Conservation (phyloP, 495 filamentous ascomycete genomes). For the Cercophora samala region DNA sequence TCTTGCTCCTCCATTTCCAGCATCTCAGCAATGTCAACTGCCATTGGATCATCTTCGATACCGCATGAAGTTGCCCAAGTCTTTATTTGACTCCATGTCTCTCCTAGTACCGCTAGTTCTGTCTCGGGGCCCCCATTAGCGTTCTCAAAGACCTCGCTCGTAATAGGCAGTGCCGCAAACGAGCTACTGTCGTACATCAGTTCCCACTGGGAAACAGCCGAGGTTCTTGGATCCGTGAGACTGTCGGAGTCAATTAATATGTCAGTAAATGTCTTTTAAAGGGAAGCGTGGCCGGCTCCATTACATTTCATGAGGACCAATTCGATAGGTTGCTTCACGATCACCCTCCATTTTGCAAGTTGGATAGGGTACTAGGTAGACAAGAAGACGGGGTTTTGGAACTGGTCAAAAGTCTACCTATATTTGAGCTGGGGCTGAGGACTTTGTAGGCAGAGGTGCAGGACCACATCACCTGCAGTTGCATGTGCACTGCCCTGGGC, state of each 20-base stretch:
- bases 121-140: background rate
- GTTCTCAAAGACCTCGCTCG: background rate
- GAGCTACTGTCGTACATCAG: background rate
- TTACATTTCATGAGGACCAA: background rate
- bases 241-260: background rate
- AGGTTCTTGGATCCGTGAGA: background rate
- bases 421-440: no score
- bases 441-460: no score
- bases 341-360: background rate
- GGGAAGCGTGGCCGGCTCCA: no score
- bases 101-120: background rate
- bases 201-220: background rate
- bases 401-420: no score
- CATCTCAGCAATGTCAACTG: background rate
- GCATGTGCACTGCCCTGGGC: background rate
- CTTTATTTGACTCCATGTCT: background rate
- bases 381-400: no score
- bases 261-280: no score
- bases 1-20: background rate
- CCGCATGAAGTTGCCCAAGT: background rate
- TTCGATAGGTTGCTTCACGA: background rate
- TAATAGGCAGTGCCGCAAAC: background rate
- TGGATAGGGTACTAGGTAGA: background rate
- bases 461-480: no score
- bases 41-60: background rate